phyloP scores from a whole-genome alignment of 192 early-diverging fungal genomes.

The Gonapodya prolifera region DNA sequence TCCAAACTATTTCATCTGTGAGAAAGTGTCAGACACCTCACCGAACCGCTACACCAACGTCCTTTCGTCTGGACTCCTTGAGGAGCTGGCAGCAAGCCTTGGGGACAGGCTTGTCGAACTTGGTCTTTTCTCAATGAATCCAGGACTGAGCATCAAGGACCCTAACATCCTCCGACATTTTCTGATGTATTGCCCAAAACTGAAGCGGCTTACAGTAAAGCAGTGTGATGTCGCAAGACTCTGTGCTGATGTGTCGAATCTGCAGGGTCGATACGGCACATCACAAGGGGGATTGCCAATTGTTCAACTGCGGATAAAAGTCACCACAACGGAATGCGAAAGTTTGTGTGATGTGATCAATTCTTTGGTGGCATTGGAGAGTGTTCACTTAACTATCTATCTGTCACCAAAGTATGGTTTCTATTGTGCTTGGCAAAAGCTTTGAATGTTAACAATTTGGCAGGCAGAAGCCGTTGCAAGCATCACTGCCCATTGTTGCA shows the following conservation, averaged over 20 bases:
- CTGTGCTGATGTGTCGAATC: neutral
- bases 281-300: neutral
- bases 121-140: neutral
- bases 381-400: neutral
- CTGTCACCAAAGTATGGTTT: neutral
- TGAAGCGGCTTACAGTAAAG: neutral
- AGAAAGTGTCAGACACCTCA: too few relatives aligned
- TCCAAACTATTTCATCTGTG: too few relatives aligned
- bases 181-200: neutral
- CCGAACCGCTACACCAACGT: neutral
- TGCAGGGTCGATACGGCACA: too few relatives aligned
- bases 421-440: too few relatives aligned
- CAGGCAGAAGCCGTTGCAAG: neutral
- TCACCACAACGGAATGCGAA: neutral
- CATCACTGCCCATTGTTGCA: neutral
- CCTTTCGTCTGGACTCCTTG: neutral
- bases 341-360: neutral
- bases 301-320: neutral
- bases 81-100: neutral
- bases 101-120: neutral
- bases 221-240: neutral
- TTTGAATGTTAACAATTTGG: neutral
- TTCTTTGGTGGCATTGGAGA: neutral
- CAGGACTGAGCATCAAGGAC: neutral
- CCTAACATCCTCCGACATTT: neutral